Evolutionary conservation across 2,329 filamentous ascomycete genomes (phyloP).

Genomic region (Exophiala alcalophila): DNA sequence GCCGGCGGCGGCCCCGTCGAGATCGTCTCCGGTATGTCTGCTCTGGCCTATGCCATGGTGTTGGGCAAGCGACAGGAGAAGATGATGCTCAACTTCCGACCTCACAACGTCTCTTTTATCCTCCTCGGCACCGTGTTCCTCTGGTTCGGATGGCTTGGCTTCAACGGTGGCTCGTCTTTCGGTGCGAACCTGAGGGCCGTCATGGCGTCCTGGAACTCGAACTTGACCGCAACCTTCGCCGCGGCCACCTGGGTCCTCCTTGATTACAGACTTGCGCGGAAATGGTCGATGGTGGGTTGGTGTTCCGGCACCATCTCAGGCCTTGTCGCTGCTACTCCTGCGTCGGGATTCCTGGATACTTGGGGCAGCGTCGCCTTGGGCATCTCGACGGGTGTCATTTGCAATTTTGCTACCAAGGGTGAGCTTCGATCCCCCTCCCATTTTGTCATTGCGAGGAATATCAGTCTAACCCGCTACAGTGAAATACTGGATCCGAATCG

Average conservation of each 20-base stretch:
- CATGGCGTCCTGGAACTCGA: slow-evolving; percentile 98
- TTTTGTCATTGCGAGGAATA: background rate
- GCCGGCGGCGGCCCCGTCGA: slow-evolving; percentile 96
- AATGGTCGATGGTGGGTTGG: slow-evolving; percentile 94
- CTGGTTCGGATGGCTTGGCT: slow-evolving; percentile 98
- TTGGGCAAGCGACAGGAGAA: slow-evolving; percentile 95
- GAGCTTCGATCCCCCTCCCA: slow-evolving; percentile 47
- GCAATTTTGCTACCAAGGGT: slow-evolving; percentile 86
- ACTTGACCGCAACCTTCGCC: slow-evolving; percentile 86
- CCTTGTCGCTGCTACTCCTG: slow-evolving; percentile 82
- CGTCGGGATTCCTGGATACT: slow-evolving; percentile 57
- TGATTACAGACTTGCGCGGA: slow-evolving; percentile 88
- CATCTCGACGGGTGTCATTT: slow-evolving; percentile 62
- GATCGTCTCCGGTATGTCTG: slow-evolving; percentile 89
- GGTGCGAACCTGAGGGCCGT: slow-evolving; percentile 90
- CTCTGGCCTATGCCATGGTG: slow-evolving; percentile 91
- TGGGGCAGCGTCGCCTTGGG: slow-evolving; percentile 63
- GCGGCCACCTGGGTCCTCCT: slow-evolving; percentile 92
- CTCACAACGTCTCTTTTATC: slow-evolving; percentile 97
- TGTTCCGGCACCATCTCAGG: slow-evolving; percentile 85
- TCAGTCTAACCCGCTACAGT: too few relatives aligned
- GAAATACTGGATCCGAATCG: slow-evolving; percentile 73
- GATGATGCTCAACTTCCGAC: slow-evolving; percentile 99
- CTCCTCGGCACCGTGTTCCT: slow-evolving; percentile 92
- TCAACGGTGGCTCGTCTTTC: slow-evolving; percentile 95